Conservation (phyloP, 257 asterid species). For the Gardenia jasminoides region DNA sequence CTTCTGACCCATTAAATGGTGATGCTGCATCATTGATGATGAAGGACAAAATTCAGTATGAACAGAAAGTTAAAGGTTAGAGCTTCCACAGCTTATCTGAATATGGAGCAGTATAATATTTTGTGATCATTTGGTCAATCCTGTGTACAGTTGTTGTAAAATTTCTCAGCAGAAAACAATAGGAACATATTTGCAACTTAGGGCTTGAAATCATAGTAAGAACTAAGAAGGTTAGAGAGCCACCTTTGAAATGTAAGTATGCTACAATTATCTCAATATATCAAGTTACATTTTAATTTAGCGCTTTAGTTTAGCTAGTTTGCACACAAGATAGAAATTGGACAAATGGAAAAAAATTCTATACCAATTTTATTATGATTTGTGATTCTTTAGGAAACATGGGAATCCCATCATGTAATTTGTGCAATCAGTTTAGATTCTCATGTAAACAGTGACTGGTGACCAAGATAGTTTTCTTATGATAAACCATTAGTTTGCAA, state of each 20-base stretch:
- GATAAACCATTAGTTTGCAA: too few species aligned
- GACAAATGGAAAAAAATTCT: too few species aligned
- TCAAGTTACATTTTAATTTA: not conserved
- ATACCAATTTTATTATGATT: too few species aligned
- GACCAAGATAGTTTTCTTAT: not conserved
- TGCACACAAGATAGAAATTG: not conserved
- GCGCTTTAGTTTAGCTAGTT: not conserved
- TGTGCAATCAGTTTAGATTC: not conserved
- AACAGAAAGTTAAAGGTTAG: slow-evolving; percentile 80
- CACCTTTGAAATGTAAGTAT: not conserved
- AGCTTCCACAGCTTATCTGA: not conserved
- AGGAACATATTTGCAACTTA: not conserved
- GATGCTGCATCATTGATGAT: slow-evolving; percentile 96
- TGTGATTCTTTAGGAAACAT: not conserved
- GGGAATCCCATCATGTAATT: not conserved
- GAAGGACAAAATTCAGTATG: slow-evolving; percentile 74
- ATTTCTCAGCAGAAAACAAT: not conserved
- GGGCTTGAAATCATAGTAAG: not conserved
- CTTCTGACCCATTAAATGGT: slow-evolving; percentile 85
- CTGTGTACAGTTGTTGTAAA: not conserved
- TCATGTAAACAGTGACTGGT: not conserved
- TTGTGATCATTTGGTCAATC: not conserved
- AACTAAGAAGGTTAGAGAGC: not conserved
- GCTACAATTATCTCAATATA: too few species aligned
- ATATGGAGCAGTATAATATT: not conserved